Percentiles rank a stretch among this genome's conserved stretches.
These are phyloP conservation scores for Xerocomellus amylosporus DNA, from an alignment of 768 basidiomycete species.

Conservation along the genomic window DNA sequence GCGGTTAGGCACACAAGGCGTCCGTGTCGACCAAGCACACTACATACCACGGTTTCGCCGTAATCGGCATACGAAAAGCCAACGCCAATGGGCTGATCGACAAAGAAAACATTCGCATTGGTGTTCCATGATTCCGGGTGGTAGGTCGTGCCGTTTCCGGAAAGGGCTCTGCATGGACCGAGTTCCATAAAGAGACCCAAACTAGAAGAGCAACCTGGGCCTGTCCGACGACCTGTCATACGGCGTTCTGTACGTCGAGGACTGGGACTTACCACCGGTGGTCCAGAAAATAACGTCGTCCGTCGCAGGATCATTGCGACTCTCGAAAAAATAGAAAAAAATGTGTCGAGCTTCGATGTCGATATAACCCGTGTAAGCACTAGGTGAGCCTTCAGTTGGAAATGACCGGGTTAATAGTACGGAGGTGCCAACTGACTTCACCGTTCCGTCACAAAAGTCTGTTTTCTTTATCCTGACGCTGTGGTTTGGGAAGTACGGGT, in stretches of 20 bases:
- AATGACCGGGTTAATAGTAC: background rate
- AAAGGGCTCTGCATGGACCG: slow-evolving; percentile 68
- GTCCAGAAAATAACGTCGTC: slow-evolving; percentile 61
- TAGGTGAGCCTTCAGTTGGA: slow-evolving; percentile 18
- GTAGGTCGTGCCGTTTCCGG: slow-evolving; percentile 47
- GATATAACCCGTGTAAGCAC: slow-evolving; percentile 65
- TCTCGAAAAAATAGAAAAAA: slow-evolving; percentile 79
- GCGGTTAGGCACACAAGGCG: background rate
- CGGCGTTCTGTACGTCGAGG: background rate
- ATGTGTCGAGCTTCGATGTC: slow-evolving; percentile 62
- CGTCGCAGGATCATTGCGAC: slow-evolving; percentile 51
- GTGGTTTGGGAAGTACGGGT: slow-evolving; percentile 45
- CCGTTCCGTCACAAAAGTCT: slow-evolving; percentile 40
- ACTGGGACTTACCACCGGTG: slow-evolving; percentile 48
- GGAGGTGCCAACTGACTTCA: slow-evolving; percentile 29
- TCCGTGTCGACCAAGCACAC: background rate
- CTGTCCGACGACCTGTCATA: slow-evolving; percentile 9
- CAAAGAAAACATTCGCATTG: slow-evolving; percentile 52
- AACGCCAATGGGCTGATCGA: slow-evolving; percentile 45
- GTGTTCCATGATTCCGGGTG: slow-evolving; percentile 67
- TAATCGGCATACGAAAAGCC: slow-evolving; percentile 48
- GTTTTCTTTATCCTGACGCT: slow-evolving; percentile 41
- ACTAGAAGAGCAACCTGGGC: slow-evolving; percentile 54
- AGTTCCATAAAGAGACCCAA: slow-evolving; percentile 71
- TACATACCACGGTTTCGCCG: slow-evolving; percentile 38